A percentile compares a stretch with the other conserved stretches of the same genome.
Evolutionary conservation across 805 yeast species (phyloP).

Genomic region (Sungouiella blattae): DNA sequence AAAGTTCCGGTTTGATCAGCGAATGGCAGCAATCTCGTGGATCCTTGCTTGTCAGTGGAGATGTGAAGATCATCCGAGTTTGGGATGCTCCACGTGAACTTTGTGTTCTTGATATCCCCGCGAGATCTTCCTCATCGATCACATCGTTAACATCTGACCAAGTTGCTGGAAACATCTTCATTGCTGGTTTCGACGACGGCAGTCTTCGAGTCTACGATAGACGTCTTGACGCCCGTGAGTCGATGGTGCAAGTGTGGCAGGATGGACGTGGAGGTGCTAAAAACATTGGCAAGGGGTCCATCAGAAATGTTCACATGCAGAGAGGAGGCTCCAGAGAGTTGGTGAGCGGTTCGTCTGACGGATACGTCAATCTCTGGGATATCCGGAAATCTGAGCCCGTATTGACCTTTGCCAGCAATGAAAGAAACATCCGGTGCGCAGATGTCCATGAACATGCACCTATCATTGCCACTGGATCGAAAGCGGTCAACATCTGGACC

Average conservation of each 20-base stretch:
- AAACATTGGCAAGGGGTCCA: constrained; percentile 47
- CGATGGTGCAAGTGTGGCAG: constrained; percentile 82
- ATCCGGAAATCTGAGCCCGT: constrained; percentile 74
- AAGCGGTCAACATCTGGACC: constrained; percentile 75
- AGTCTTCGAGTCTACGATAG: constrained; percentile 87
- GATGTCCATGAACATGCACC: constrained; percentile 97
- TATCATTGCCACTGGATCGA: constrained; percentile 82
- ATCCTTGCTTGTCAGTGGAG: constrained; percentile 86
- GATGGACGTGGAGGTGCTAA: constrained; percentile 18
- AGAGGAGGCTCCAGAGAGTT: constrained; percentile 93
- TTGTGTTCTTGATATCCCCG: constrained; percentile 84
- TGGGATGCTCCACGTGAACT: constrained; percentile 98
- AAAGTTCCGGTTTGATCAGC: constrained; percentile 77
- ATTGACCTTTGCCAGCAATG: constrained; percentile 55
- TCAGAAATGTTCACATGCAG: constrained; percentile 87
- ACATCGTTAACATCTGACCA: constrained; percentile 92
- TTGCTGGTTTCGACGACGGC: constrained; percentile 92
- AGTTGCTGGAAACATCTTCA: constrained; percentile 85
- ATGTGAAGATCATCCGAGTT: constrained; percentile 81
- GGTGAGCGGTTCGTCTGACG: constrained; percentile 78
- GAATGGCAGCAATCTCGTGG: constrained; percentile 99
- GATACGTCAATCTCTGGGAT: constrained; percentile 87
- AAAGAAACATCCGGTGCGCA: constrained; percentile 56
- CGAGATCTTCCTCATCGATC: constrained; percentile 83
- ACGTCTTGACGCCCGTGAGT: constrained; percentile 76